Percentiles rank a stretch among this genome's conserved stretches.
Evolutionary conservation across 345 rosid species (phyloP).

Genomic region (Salix purpurea): DNA sequence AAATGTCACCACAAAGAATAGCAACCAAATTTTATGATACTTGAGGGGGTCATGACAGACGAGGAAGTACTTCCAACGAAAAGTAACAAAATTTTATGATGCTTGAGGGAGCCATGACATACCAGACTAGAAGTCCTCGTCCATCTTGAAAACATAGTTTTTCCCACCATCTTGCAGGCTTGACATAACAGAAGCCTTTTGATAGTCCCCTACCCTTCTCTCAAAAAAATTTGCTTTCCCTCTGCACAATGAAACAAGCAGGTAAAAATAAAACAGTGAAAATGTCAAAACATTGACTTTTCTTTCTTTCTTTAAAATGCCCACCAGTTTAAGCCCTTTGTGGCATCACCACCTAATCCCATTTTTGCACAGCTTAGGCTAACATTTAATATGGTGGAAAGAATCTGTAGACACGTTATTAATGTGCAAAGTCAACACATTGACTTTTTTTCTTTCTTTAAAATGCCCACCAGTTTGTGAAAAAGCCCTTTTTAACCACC

Average conservation of each 20-base stretch:
- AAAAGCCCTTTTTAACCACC: background rate
- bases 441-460: background rate
- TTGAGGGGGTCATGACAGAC: background rate
- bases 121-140: constrained; percentile 49
- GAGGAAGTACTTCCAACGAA: background rate
- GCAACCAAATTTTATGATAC: background rate
- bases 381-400: no score
- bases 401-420: no score
- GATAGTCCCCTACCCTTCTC: constrained; percentile 89
- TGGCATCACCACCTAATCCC: background rate
- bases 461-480: background rate
- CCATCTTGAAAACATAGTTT: constrained; percentile 61
- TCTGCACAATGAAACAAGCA: constrained; percentile 37
- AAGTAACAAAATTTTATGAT: background rate
- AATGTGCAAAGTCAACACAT: background rate
- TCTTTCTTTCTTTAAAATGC: background rate
- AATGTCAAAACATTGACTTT: background rate
- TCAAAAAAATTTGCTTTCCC: constrained; percentile 83
- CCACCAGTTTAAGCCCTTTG: background rate
- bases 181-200: constrained; percentile 89
- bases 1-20: background rate
- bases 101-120: background rate
- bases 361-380: background rate
- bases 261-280: background rate
- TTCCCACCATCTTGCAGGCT: constrained; percentile 60